phyloP scores from a whole-genome alignment of 2,329 filamentous ascomycete species.

The Arthrobotrys musiformis region DNA sequence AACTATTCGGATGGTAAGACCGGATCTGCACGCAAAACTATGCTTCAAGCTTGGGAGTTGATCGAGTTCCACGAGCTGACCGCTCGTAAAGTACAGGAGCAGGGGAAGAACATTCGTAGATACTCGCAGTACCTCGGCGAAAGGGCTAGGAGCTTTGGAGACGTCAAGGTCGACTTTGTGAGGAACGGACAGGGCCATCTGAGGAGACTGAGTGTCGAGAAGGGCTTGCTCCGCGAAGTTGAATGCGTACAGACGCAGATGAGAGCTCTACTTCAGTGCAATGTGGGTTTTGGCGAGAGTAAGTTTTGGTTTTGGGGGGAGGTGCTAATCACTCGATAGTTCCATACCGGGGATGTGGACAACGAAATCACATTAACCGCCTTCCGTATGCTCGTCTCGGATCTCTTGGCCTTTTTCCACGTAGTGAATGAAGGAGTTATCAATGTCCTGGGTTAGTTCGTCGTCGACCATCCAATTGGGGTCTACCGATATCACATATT shows the following conservation, averaged over 20 bases:
- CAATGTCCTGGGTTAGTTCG: slow-evolving; percentile 82
- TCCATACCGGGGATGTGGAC: slow-evolving; percentile 86
- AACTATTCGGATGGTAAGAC: slow-evolving; percentile 87
- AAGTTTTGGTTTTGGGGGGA: background rate
- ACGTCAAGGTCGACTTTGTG: slow-evolving; percentile 91
- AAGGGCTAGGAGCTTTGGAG: slow-evolving; percentile 81
- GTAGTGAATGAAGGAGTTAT: slow-evolving; percentile 97
- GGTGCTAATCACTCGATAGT: slow-evolving; percentile 65
- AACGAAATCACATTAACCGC: slow-evolving; percentile 95
- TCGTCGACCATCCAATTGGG: background rate
- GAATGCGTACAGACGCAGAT: slow-evolving; percentile 91
- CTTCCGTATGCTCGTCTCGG: slow-evolving; percentile 88
- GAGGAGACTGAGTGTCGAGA: slow-evolving; percentile 87
- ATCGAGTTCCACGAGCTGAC: slow-evolving; percentile 51
- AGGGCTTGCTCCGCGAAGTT: slow-evolving; percentile 89
- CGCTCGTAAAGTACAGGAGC: slow-evolving; percentile 77
- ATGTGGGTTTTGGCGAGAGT: slow-evolving; percentile 69
- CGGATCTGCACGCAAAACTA: slow-evolving; percentile 44
- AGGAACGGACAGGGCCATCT: slow-evolving; percentile 82
- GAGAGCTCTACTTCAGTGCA: slow-evolving; percentile 84
- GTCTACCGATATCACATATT: slow-evolving; percentile 2
- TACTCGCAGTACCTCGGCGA: slow-evolving; percentile 89
- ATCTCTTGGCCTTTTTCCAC: slow-evolving; percentile 89
- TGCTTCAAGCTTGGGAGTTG: slow-evolving; percentile 33
- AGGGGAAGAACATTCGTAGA: slow-evolving; percentile 91